Evolutionary conservation across 2,329 filamentous ascomycete species (phyloP), one percentile per base, ranked within the genome.

Genomic region (Colletotrichum godetiae): DNA sequence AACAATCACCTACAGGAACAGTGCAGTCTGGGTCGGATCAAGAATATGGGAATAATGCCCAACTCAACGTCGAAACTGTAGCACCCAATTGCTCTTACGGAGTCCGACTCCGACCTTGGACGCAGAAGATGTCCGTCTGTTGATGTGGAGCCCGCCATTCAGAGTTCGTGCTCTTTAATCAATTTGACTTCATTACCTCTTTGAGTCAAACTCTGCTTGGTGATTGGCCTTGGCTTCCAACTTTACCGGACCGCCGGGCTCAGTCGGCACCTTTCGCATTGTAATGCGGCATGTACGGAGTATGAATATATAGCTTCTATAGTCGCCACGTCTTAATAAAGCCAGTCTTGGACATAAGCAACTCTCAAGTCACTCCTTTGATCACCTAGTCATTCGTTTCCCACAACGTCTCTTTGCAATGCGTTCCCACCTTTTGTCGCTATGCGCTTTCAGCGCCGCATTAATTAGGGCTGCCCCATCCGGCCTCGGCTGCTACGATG

Each of bases 161-260:
- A 37, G 22, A 63, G 29, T 27, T 59, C 19, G 15, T 24, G 31
- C 1, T 12, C 31, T 19, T 60, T 70, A 64, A 73, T 73, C 27
- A 69, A 73, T 70, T 73, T 64, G 27, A 70, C 59, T 73, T 73
- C 66, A 70, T 70, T 59, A 12, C 66, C 66, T 60, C 7, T 65
- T 60, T 12, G 33, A 70, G 42, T 33, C 55, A 59, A 35, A 64
- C 33, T 59, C 55, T 60, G n/a, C 33, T 27, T 29, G 13, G 3
- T 56, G 7, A 19, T 55, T 55, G 66, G 27, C 15, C 53, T 60
- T 73, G 66, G 60, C 60, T 55, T 6, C 11, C 10, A 42, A 42
- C 37, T 19, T n/a, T 53, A 46, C 59, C 42, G 60, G 59, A 53
- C 5, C 15, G 33, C n/a, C 55, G 59, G 66, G 46, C 53, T 46